Evolutionary conservation across 2,329 filamentous ascomycete genomes (phyloP), one percentile per base, ranked within the genome.

Genomic region (Volutella citrinella): DNA sequence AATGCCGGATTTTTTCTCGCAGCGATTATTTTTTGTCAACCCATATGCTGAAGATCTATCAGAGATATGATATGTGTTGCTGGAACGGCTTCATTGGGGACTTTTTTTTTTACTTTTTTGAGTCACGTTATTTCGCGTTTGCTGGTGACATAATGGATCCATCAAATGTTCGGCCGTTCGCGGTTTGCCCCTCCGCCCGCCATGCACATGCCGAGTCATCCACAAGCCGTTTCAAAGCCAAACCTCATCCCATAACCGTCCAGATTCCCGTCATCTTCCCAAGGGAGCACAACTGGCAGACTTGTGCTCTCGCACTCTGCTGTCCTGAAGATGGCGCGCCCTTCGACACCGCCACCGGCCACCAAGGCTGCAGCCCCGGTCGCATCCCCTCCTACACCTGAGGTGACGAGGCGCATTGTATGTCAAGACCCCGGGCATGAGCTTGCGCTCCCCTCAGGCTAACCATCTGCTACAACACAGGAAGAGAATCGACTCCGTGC

Each of bases 401-500:
- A 75, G 43, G 66, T 71, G 10, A 72, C 68, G 13, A 65, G 72
- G 42, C 68, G 73, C 48, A 78, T 79, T 38, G 76, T 79, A 54
- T 52, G 72, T 52, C 6, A 4, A 18, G 26, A 14, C 14, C 4
- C 6, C 8, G 10, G 3, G 2, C 2, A 6, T 10, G 30, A n/a
- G n/a, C n/a, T n/a, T n/a, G n/a, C 5, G 22, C 20, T 7, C 4
- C 11, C 17, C n/a, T 3, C 19, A 44, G 10, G 36, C 18, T 3
- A 5, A 13, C 10, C 3, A 13, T n/a, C 30, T 43, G 13, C 39
- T 16, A 18, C 11, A 17, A 27, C 46, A 23, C 38, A 93, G 86
- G 91, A 96, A 78, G 81, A 91, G 60, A 90, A 82, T 51, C 80
- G 91, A 14, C 76, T 96, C 19, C 86, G 82, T 64, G 87, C 93